These are phyloP conservation scores for Sugiyamaella qingdaonensis DNA, from an alignment of 805 yeast species.

Conservation along the genomic window DNA sequence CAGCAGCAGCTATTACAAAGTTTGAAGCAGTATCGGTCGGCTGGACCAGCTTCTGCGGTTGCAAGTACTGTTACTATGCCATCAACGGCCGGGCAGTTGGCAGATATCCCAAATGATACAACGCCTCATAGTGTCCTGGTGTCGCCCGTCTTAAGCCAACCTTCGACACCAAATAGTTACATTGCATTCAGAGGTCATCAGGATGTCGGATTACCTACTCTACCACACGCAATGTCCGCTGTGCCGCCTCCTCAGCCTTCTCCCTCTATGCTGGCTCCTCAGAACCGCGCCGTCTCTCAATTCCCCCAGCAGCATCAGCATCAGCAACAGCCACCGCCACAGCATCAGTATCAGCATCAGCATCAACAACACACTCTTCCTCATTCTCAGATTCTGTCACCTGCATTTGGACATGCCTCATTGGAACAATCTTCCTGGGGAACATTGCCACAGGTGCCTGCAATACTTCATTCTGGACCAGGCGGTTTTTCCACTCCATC, in stretches of 20 bases:
- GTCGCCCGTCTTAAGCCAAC: background rate
- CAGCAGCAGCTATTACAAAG: conserved; percentile 14
- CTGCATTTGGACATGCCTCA: background rate
- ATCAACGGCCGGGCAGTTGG: no score
- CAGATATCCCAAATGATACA: background rate
- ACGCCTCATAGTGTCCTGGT: background rate
- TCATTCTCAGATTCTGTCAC: background rate
- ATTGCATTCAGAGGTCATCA: background rate
- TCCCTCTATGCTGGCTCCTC: conserved; percentile 7
- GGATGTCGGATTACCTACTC: conserved; percentile 3
- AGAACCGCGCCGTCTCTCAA: background rate
- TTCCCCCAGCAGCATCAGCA: conserved; percentile 3
- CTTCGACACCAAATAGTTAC: conserved; percentile 1
- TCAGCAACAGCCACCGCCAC: background rate
- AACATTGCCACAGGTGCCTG: background rate
- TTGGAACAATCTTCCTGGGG: background rate
- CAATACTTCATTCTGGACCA: background rate
- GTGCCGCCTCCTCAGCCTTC: conserved; percentile 1
- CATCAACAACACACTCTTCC: background rate
- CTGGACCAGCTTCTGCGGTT: background rate
- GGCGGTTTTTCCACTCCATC: background rate
- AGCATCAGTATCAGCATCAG: background rate
- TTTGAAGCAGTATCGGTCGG: conserved; percentile 5
- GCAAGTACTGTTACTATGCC: background rate
- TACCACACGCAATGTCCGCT: conserved; percentile 6